Base-by-base conservation (phyloP, 139 green algal species). In the Edaphochlamys debaryana region DNA sequence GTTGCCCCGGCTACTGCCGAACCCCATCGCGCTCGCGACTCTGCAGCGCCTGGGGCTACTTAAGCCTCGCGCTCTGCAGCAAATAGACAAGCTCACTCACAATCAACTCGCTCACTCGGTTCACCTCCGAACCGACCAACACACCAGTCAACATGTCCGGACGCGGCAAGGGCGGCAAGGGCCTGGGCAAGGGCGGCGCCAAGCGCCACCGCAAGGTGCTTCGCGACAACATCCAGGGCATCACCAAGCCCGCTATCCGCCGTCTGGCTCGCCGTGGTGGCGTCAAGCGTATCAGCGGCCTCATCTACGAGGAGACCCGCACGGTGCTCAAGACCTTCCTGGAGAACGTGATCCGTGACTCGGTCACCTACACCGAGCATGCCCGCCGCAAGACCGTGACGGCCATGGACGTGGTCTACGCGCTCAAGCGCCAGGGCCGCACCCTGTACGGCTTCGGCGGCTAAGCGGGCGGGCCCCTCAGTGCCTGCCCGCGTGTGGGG, bases 291-390 rank as follows among this genome's bases (percentile, higher is more conserved):
- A 98, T 98, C 89, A 94, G 86, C 82, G 95, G 95, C 85, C 93
- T 98, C 52, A 97, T 98, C 92, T 97, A 97, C 85, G 94, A 97
- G 87, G 94, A 98, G 91, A 97, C 94, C 45, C 92, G 94, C 82
- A 93, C 92, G 50, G 94, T 97, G 54, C 92, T 97, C 68, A 97
- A 98, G 93, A 93, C 96, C 67, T 98, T 98, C 91, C 92, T 98
- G 58, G 95, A 98, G 92, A 97, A 96, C 87, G 95, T 98, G 41
- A 95, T 97, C 86, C 91, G 96, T 69, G 96, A 99, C 84, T 94
- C 95, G 34, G 96, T 99, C 42, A 99, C 96, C 86, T 99, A 99
- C 94, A 98, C 96, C 66, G 96, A 99, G 94, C 96, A 98, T 93
- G 96, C 96, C 45, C 91, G 95, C 72, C 92, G 96, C 84, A 99